These are phyloP conservation scores for Boletus eberwhitei DNA, from an alignment of 768 basidiomycete species.

Conservation along the genomic window DNA sequence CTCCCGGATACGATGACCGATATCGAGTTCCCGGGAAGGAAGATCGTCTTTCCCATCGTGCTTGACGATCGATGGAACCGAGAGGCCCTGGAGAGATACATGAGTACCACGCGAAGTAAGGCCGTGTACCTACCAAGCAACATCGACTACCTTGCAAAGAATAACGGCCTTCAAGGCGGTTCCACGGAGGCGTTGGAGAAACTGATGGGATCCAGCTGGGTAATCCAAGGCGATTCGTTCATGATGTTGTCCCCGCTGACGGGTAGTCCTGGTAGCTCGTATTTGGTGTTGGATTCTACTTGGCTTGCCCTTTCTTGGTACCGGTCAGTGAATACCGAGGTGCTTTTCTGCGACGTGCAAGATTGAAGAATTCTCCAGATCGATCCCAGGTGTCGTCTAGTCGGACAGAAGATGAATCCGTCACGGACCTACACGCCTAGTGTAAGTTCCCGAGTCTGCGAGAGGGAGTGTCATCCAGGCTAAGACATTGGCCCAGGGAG, in stretches of 20 bases:
- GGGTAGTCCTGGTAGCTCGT: slow-evolving; percentile 43
- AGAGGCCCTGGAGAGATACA: slow-evolving; percentile 57
- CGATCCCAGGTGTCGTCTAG: slow-evolving; percentile 54
- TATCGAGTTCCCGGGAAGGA: slow-evolving; percentile 48
- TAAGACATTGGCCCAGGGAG: slow-evolving; percentile 41
- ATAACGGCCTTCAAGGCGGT: slow-evolving; percentile 51
- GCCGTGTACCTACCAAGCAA: slow-evolving; percentile 71
- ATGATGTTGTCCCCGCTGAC: not conserved
- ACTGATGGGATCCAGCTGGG: slow-evolving; percentile 50
- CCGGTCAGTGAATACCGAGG: slow-evolving; percentile 38
- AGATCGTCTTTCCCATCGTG: slow-evolving; percentile 58
- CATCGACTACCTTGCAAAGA: slow-evolving; percentile 60
- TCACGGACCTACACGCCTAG: slow-evolving; percentile 63
- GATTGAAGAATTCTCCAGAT: slow-evolving; percentile 34
- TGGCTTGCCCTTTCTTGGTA: slow-evolving; percentile 61
- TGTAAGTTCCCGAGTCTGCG: slow-evolving; percentile 29
- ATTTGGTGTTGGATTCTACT: slow-evolving; percentile 60
- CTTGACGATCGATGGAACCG: slow-evolving; percentile 57
- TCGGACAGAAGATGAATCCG: slow-evolving; percentile 75
- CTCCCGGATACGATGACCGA: slow-evolving; percentile 40
- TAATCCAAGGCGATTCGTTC: slow-evolving; percentile 19
- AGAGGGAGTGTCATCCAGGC: not conserved
- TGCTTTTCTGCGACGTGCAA: not conserved
- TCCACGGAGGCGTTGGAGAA: slow-evolving; percentile 43
- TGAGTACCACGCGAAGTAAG: slow-evolving; percentile 48